Evolutionary conservation across 768 basidiomycete genomes (phyloP), one percentile per base, ranked within the genome.

Genomic region (Lanmaoa pseudosensibilis): DNA sequence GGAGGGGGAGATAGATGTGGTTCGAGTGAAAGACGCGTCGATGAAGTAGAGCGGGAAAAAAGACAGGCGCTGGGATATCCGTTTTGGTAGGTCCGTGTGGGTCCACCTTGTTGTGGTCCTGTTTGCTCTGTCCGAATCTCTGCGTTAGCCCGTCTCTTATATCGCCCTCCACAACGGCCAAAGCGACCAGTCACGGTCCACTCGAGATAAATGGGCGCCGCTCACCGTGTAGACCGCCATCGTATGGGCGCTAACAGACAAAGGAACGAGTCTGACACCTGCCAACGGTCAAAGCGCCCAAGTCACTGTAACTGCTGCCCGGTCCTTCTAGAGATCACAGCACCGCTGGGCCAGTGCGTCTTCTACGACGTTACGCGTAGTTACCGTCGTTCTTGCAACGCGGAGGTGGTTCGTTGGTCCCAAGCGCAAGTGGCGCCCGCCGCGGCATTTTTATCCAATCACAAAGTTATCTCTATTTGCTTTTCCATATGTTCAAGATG

Each of bases 81-180:
- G 47, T 65, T 71, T 73, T 73, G 61, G 70, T 72, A 68, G 70
- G 63, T 71, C 59, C 65, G 36, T 72, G 70, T 72, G 60, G 70
- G 70, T 72, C 70, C 70, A 71, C 34, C 18, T 43, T 73, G 64
- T 70, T 71, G 61, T 73, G 71, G 47, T 58, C 45, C 52, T 71
- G 66, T 71, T 71, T 73, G 44, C 54, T 6, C 63, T 63, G 45
- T 51, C 55, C 53, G n/a, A n/a, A 36, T 39, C 44, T 43, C 36
- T 2, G 15, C 0, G 56, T 60, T 41, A 60, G 51, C 32, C 2
- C 15, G 41, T 57, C 16, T 34, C 56, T 66, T 56, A 50, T 64
- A 56, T 60, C 18, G 16, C 44, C 48, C 45, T 60, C 56, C 53
- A 53, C 52, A 13, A 21, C 45, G 58, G 50, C 16, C 55, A 59